Percentiles rank a stretch among this genome's conserved stretches.
These are phyloP conservation scores for Talinum fruticosum DNA, from an alignment of 148 eudicot species.

Conservation along the genomic window DNA sequence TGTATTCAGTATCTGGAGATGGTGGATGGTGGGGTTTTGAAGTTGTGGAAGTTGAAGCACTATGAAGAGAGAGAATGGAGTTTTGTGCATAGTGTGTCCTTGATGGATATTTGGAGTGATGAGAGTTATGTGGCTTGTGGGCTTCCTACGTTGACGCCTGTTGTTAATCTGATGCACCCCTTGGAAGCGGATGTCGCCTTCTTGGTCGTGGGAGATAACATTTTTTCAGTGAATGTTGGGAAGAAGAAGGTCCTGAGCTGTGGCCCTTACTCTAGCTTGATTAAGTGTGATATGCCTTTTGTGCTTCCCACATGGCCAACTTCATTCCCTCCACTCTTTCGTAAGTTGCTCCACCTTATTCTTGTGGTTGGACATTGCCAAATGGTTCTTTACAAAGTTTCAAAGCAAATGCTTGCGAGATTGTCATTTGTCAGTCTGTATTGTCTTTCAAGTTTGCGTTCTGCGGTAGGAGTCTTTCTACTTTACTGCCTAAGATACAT, in stretches of 20 bases:
- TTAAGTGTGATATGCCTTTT: not conserved
- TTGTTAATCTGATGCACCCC: not conserved
- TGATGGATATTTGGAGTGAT: not conserved
- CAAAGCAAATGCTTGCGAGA: no score
- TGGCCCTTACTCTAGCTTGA: not conserved
- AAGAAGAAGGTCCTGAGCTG: not conserved
- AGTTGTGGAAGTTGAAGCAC: conserved; percentile 2
- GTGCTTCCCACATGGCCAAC: conserved; percentile 8
- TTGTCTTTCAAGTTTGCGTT: no score
- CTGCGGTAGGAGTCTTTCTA: no score
- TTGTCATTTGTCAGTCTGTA: no score
- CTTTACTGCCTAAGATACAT: no score
- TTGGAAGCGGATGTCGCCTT: not conserved
- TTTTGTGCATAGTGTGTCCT: not conserved
- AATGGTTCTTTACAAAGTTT: no score
- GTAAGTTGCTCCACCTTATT: conserved; percentile 3
- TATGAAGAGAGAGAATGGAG: not conserved
- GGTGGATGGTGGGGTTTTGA: not conserved
- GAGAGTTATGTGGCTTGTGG: not conserved
- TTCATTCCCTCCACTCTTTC: not conserved
- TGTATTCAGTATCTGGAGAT: not conserved
- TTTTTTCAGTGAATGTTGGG: conserved; percentile 3
- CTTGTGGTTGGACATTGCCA: no score
- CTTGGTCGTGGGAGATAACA: not conserved
- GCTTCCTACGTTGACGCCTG: not conserved